These are phyloP conservation scores for Acanthochlamys bracteata DNA, from an alignment of 106 monocot genomes.

Conservation along the genomic window DNA sequence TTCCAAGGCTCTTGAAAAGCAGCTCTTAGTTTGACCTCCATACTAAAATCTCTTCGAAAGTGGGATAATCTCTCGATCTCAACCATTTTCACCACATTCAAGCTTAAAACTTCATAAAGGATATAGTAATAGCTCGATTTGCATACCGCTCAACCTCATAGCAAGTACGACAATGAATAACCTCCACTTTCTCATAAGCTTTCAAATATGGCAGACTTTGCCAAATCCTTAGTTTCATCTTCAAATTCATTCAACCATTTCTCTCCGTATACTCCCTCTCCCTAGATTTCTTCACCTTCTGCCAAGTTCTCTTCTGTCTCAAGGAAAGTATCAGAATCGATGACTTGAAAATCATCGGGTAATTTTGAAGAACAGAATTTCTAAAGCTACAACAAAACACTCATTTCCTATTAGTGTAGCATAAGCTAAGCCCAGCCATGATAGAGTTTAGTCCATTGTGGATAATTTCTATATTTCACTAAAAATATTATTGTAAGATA, in stretches of 20 bases:
- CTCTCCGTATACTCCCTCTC: conserved; percentile 55
- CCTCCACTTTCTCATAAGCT: conserved; percentile 48
- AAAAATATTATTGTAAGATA: too few relatives aligned
- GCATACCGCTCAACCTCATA: conserved; percentile 38
- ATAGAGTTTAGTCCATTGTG: too few relatives aligned
- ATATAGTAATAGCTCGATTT: conserved; percentile 61
- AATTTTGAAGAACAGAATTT: conserved; percentile 26
- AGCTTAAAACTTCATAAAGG: conserved; percentile 73
- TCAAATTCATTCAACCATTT: conserved; percentile 76
- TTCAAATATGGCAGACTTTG: conserved; percentile 63
- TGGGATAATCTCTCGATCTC: conserved; percentile 62
- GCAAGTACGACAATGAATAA: conserved; percentile 9
- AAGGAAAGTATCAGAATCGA: conserved; percentile 31
- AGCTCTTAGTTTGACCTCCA: conserved; percentile 71
- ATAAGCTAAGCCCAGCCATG: too few relatives aligned
- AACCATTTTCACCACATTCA: conserved; percentile 72
- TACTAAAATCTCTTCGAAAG: conserved; percentile 53
- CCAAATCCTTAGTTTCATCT: conserved; percentile 70
- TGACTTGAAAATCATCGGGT: conserved; percentile 31
- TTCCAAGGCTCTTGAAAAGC: conserved; percentile 71
- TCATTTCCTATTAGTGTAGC: too few relatives aligned
- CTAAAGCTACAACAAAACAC: conserved; percentile 57
- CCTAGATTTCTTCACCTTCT: conserved; percentile 70
- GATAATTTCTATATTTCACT: too few relatives aligned
- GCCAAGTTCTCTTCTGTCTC: conserved; percentile 25